Conservation (phyloP, 2,329 filamentous ascomycete genomes). For the Hypoxylon sp. region DNA sequence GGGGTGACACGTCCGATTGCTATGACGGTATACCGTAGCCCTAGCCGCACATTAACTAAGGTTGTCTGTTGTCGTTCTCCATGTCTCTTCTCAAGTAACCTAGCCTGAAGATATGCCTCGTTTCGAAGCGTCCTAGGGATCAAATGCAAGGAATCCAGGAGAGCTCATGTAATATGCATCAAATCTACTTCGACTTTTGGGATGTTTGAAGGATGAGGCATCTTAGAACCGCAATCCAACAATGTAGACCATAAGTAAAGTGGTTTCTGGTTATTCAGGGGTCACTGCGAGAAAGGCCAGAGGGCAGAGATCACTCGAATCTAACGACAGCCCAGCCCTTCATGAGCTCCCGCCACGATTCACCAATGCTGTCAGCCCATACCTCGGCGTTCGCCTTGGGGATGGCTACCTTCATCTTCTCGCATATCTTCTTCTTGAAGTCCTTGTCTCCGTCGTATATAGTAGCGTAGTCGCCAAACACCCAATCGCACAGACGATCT, state of each 20-base stretch:
- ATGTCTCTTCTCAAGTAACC: not conserved
- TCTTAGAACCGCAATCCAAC: not conserved
- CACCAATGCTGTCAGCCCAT: slow-evolving; percentile 56
- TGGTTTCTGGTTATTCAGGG: not conserved
- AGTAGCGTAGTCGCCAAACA: slow-evolving; percentile 46
- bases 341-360: slow-evolving; percentile 59
- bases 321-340: slow-evolving; percentile 57
- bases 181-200: not conserved
- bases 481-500: slow-evolving; percentile 57
- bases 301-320: slow-evolving; percentile 52
- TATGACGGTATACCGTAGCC: not conserved
- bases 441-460: slow-evolving; percentile 19
- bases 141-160: not conserved
- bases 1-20: not conserved
- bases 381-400: slow-evolving; percentile 53
- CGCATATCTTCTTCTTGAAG: slow-evolving; percentile 33
- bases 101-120: not conserved
- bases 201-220: not conserved
- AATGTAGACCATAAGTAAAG: not conserved
- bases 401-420: slow-evolving; percentile 48
- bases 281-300: not conserved
- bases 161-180: not conserved
- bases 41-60: not conserved
- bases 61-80: not conserved
- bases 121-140: not conserved